Evolutionary conservation across 768 basidiomycete species (phyloP), one percentile per base, ranked within the genome.

Genomic region (Hygrophoropsis aurantiaca): DNA sequence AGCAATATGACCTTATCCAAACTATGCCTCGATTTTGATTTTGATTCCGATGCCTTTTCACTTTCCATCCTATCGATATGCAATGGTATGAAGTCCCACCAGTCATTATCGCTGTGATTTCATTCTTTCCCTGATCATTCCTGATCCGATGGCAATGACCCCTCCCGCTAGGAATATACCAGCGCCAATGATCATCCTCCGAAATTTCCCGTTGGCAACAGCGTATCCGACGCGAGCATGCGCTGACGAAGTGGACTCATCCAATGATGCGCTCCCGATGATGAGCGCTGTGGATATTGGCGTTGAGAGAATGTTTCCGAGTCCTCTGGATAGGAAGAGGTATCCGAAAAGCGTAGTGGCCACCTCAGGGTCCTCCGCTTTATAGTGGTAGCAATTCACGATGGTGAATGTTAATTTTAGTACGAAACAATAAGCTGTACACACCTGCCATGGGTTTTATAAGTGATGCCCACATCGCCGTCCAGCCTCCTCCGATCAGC

Each of bases 121-220:
- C n/a, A n/a, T n/a, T n/a, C n/a, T n/a, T n/a, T n/a, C n/a, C n/a
- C n/a, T n/a, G n/a, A n/a, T n/a, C n/a, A n/a, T n/a, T 2, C 66
- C 66, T 5, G 60, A 13, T 23, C 51, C 39, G 10, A 51, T 48
- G 9, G 58, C 42, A 11, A 60, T 18, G 3, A 62, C 57, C 11
- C 59, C 65, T 10, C 52, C 62, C 13, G 65, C 64, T 47, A 65
- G 65, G 41, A 58, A 66, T 10, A 52, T 53, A 11, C 65, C 65
- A 2, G 55, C 51, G 44, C 58, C 65, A 3, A 67, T 30, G 37
- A 67, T 67, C 48, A 65, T 41, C 9, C 52, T 56, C 38, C 62
- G 54, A 46, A 61, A 67, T 21, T 43, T 49, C 6, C 58, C 59
- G 6, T 49, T 50, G 1, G 40, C 59, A 16, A 65, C 60, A 11